Base-by-base conservation (phyloP, 1,139 yeast species). In the Yamadazyma kanchanaburiensis region DNA sequence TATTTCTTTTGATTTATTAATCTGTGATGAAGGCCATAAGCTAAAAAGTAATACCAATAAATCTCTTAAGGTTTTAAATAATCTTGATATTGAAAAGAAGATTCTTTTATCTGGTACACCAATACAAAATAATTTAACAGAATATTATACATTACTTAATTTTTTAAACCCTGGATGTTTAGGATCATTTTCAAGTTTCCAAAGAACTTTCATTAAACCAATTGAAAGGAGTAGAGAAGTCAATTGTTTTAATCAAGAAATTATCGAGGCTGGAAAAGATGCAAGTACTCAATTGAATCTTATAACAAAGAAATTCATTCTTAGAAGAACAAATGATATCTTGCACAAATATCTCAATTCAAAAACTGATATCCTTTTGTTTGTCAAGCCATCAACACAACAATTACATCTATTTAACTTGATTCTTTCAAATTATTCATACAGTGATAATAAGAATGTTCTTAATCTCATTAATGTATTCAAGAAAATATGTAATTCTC, bases 11-110 rank as follows among this genome's bases (percentile, higher is more conserved):
- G 97, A 88, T 49, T 47, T 91, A 14, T 59, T 94, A 22, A 74
- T 94, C 0, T 91, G 98, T 54, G 99, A 94, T 53, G 99, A 94
- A 52, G 98, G 96, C 3, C 97, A 89, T 52, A 66, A 95, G 30
- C 64, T 89, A 40, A 89, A 89, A 46, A 83, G 73, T 43, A 67
- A 72, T 16, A 55, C 76, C 10, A 86, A 84, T 38, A 87, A 87
- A 51, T 77, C 84, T 0, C 64, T 87, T 32, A 77, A 76, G 38
- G 74, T 78, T 0, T 62, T 89, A 30, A 72, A 72, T 25, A 56
- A 64, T 2, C 57, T 89, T 15, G 64, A 76, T 23, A 70, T 85
- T 4, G 64, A 68, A 10, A 72, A 65, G 28, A 75, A 80, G 40
- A 61, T 91, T 4, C 51, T 91, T 13, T 59, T 91, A 7, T 78